phyloP scores from a whole-genome alignment of 768 basidiomycete species.

The Mrakia blollopis region DNA sequence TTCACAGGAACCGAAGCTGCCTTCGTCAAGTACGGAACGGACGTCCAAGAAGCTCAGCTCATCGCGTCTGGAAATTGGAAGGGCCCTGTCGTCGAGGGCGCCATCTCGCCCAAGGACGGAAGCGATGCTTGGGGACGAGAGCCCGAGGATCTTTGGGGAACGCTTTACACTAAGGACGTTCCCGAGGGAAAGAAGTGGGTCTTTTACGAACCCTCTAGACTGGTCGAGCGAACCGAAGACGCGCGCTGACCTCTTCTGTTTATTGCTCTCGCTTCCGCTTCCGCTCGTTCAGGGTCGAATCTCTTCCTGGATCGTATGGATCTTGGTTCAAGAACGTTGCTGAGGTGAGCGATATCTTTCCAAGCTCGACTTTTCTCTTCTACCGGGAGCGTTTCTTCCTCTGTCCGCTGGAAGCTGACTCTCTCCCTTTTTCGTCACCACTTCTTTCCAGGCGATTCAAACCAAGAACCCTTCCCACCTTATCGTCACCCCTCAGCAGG shows the following conservation, averaged over 20 bases:
- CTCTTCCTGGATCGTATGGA: constrained; percentile 41
- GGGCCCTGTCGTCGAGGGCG: constrained; percentile 48
- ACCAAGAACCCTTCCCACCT: constrained; percentile 49
- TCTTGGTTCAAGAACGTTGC: constrained; percentile 58
- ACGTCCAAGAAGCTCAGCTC: constrained; percentile 73
- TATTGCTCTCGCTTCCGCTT: background rate
- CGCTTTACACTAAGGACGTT: constrained; percentile 51
- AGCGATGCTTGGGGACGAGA: constrained; percentile 52
- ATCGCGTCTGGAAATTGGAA: constrained; percentile 52
- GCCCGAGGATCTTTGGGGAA: constrained; percentile 58
- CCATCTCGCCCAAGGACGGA: background rate
- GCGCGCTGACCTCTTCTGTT: background rate
- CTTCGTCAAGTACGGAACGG: constrained; percentile 69
- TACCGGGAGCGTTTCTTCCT: background rate
- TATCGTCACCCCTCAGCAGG: constrained; percentile 68
- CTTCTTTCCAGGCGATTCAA: background rate
- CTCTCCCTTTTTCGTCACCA: background rate
- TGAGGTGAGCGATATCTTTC: constrained; percentile 46
- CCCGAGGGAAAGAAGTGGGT: constrained; percentile 48
- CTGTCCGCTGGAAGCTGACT: background rate
- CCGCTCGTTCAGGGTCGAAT: constrained; percentile 37
- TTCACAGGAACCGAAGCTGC: constrained; percentile 54
- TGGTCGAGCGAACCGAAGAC: no score
- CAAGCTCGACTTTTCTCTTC: background rate
- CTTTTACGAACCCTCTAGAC: no score